A percentile compares a stretch with the other conserved stretches of the same genome.
These are phyloP conservation scores for Plenodomus tracheiphilus DNA, from an alignment of 2,329 filamentous ascomycete species.

Conservation along the genomic window DNA sequence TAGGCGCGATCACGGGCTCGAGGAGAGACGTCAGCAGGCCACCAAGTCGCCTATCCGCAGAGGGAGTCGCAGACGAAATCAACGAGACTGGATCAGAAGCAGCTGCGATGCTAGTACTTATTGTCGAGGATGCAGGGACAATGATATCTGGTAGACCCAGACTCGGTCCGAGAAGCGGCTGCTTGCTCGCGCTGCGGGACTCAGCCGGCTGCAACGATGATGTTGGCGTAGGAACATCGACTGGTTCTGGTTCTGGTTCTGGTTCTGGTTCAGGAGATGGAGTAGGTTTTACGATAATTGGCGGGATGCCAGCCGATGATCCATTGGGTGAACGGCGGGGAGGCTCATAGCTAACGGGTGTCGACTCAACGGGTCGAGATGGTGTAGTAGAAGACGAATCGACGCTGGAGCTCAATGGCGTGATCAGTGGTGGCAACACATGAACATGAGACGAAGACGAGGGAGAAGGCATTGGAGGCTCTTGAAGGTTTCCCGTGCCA, in stretches of 20 bases:
- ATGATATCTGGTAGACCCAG: constrained; percentile 5
- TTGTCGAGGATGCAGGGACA: constrained; percentile 2
- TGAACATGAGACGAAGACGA: constrained; percentile 1
- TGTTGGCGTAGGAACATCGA: background rate
- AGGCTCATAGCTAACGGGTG: background rate
- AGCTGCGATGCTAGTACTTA: background rate
- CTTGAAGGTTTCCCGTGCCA: constrained; percentile 10
- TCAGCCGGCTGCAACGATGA: background rate
- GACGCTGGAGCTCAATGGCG: constrained; percentile 1
- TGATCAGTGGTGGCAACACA: background rate
- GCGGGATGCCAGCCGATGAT: constrained; percentile 19
- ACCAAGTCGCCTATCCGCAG: constrained; percentile 3
- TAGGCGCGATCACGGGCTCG: constrained; percentile 21
- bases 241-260: constrained; percentile 1
- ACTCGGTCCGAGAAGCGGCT: background rate
- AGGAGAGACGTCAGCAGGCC: constrained; percentile 14
- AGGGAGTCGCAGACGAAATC: constrained; percentile 1
- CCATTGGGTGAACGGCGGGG: constrained; percentile 2
- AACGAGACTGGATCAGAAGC: constrained; percentile 3
- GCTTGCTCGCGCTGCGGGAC: background rate
- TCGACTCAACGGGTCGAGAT: background rate
- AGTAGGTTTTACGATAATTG: constrained; percentile 15
- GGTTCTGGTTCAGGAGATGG: constrained; percentile 5
- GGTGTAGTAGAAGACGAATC: background rate
- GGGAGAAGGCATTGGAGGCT: constrained; percentile 1